Evolutionary conservation across 345 rosid genomes (phyloP).

Genomic region (Turnera subulata): DNA sequence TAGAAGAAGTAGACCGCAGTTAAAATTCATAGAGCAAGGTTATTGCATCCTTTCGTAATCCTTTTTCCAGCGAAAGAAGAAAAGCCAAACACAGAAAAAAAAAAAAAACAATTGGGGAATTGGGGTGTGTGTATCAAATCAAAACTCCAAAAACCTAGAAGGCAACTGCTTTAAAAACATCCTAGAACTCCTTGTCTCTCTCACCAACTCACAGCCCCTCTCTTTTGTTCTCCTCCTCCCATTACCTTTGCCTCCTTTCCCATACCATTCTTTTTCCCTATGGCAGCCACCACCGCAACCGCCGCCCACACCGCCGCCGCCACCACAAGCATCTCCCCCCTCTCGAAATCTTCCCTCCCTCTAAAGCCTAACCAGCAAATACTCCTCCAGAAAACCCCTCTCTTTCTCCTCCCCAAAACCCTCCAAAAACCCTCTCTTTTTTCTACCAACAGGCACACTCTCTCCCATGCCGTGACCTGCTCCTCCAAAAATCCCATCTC

Average conservation of each 20-base stretch:
- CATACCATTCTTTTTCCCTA: no score
- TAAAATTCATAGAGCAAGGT: no score
- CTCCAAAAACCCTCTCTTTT: constrained; percentile 31
- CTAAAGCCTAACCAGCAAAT: neutral
- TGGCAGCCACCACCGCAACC: constrained; percentile 14
- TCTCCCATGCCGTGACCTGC: constrained; percentile 18
- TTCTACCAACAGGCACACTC: constrained; percentile 7
- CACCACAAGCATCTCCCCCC: constrained; percentile 11
- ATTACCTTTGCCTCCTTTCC: neutral
- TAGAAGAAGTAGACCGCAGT: no score
- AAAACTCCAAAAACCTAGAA: neutral
- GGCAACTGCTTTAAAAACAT: neutral
- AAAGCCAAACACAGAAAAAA: no score
- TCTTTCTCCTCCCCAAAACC: constrained; percentile 19
- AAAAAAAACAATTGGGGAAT: no score
- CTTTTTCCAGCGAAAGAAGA: no score
- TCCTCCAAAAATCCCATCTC: constrained; percentile 43
- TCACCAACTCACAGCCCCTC: no score
- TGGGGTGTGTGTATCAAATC: no score
- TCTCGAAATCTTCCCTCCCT: constrained; percentile 14
- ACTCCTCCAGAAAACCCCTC: constrained; percentile 15
- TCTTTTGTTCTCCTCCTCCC: neutral
- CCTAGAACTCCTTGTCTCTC: no score
- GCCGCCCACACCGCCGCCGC: constrained; percentile 7
- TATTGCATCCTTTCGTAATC: no score